Conservation (phyloP, 495 filamentous ascomycete genomes). For the Trichoderma gamsii region DNA sequence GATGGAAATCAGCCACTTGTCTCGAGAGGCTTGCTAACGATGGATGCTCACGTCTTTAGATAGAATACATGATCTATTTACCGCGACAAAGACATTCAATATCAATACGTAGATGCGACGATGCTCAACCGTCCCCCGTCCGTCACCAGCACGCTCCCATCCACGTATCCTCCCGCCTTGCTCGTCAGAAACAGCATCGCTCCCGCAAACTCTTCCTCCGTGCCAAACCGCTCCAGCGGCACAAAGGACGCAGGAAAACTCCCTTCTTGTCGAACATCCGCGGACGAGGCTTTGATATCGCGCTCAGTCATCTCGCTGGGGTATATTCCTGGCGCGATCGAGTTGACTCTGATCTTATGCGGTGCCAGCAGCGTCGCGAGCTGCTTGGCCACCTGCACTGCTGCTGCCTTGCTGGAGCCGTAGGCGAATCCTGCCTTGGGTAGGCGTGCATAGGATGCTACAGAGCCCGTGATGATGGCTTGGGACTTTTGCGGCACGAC, state of each 20-base stretch:
- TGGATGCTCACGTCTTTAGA: neutral
- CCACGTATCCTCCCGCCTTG: constrained; percentile 45
- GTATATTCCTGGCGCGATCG: constrained; percentile 60
- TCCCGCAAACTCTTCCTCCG: constrained; percentile 44
- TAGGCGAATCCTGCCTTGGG: constrained; percentile 47
- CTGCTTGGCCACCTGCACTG: constrained; percentile 57
- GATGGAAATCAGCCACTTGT: neutral
- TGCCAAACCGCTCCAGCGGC: constrained; percentile 40
- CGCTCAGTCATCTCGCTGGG: constrained; percentile 44
- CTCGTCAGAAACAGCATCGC: constrained; percentile 41
- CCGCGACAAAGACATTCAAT: neutral
- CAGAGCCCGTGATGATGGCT: constrained; percentile 48
- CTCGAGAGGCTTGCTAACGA: too few relatives aligned
- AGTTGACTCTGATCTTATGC: constrained; percentile 55
- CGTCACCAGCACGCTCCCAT: constrained; percentile 38
- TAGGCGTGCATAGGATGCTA: neutral
- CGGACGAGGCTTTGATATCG: constrained; percentile 8
- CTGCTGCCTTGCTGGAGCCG: constrained; percentile 54
- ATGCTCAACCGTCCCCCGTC: constrained; percentile 37
- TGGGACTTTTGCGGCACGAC: constrained; percentile 47
- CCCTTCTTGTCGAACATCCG: constrained; percentile 22
- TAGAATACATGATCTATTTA: neutral
- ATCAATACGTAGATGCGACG: neutral
- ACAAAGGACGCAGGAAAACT: constrained; percentile 35
- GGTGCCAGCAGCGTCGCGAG: constrained; percentile 46